Base-by-base conservation (phyloP, 495 filamentous ascomycete species). In the Penicillium turbatum region DNA sequence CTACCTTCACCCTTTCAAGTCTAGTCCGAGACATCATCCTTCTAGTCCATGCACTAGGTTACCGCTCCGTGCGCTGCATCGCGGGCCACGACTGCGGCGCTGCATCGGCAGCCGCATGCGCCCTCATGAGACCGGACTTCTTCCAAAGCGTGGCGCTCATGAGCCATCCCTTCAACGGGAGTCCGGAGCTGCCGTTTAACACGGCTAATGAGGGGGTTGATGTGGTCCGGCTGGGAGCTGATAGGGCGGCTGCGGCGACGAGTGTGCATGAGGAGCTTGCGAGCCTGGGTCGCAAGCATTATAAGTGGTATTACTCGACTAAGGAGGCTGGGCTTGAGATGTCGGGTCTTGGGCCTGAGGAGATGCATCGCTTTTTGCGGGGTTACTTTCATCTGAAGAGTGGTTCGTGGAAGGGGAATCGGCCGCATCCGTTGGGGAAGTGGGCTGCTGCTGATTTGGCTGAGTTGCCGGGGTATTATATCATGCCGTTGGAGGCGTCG, bases 381-480 rank as follows among this genome's bases (percentile, higher is more conserved):
- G 82, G 85, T 9, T 89, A 87, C 61, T 81, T 87, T 52, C 79
- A 87, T 63, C 68, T 88, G 15, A 89, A 87, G 59, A 82, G 78
- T 55, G 85, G 76, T 11, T 79, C 79, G 36, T 87, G 80, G 79
- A 61, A 59, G 2, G 59, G 61, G 6, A 87, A 87, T 59, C 51
- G 72, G 13, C 82, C 83, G 0, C 70, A 60, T 51, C 77, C 77
- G 5, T 61, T 89, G 31, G 51, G 64, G 17, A 71, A 55, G 6
- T 86, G 84, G 83, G 71, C 65, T 16, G 83, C 82, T 2, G 60
- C 60, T 13, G 77, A 83, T 36, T 57, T 88, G 11, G 74, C 72
- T 6, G 72, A 74, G 50, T 72, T 88, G 72, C 86, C 85, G 13
- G 73, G 79, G 34, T 87, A 87, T 65, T 87, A 89, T 66, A 77